Conservation (phyloP, 345 rosid species). For the Melaleuca alternifolia region DNA sequence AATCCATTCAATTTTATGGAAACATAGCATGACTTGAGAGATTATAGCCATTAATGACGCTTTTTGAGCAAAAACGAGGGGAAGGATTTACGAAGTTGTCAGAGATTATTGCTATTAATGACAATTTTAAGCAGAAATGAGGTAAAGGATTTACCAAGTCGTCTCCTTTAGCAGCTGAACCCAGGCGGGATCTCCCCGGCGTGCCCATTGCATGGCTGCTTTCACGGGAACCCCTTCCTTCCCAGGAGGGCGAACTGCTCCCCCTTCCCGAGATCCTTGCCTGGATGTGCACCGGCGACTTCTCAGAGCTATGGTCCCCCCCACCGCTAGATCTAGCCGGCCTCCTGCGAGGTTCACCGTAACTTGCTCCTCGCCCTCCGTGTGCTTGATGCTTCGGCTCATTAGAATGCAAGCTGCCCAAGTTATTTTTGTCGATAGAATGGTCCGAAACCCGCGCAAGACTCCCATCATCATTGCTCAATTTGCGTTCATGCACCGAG, state of each 20-base stretch:
- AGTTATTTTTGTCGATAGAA: neutral
- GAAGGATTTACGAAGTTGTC: slow-evolving; percentile 37
- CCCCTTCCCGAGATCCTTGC: slow-evolving; percentile 36
- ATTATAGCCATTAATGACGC: neutral
- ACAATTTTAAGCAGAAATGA: neutral
- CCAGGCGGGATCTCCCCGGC: slow-evolving; percentile 46
- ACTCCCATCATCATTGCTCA: slow-evolving; percentile 28
- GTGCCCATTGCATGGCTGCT: slow-evolving; percentile 37
- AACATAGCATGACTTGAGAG: neutral
- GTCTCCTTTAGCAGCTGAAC: slow-evolving; percentile 39
- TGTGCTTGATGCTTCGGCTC: slow-evolving; percentile 29
- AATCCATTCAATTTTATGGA: neutral
- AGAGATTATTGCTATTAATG: neutral
- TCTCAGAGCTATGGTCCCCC: slow-evolving; percentile 58
- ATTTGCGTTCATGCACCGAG: slow-evolving; percentile 19
- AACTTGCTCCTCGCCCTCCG: slow-evolving; percentile 36
- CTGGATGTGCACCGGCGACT: slow-evolving; percentile 63
- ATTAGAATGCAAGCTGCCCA: slow-evolving; percentile 11
- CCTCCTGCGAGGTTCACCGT: slow-evolving; percentile 23
- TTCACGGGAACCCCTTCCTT: slow-evolving; percentile 44
- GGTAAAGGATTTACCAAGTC: slow-evolving; percentile 44
- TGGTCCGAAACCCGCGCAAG: slow-evolving; percentile 4
- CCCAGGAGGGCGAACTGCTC: slow-evolving; percentile 41
- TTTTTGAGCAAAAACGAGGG: neutral
- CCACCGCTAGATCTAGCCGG: slow-evolving; percentile 28